Evolutionary conservation across 768 basidiomycete species (phyloP).

Genomic region (Lentinula raphanica): DNA sequence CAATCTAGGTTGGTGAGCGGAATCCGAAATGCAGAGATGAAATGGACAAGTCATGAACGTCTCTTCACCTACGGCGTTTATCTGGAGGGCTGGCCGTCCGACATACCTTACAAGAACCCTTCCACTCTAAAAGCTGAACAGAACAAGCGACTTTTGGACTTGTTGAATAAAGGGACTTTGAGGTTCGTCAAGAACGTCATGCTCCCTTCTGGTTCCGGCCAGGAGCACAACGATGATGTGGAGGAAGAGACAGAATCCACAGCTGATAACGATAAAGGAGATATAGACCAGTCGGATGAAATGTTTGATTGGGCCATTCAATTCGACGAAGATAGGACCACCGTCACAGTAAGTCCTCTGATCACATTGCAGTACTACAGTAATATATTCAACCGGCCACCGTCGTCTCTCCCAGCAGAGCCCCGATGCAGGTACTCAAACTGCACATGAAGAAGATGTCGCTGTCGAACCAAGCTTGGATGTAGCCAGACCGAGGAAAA

Average conservation of each 20-base stretch:
- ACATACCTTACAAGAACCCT: slow-evolving; percentile 57
- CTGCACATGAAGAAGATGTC: background rate
- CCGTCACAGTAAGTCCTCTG: slow-evolving; percentile 5
- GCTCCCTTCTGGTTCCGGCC: background rate
- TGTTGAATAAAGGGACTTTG: slow-evolving; percentile 42
- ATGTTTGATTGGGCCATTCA: slow-evolving; percentile 7
- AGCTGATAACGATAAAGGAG: slow-evolving; percentile 21
- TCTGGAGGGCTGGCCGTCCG: slow-evolving; percentile 59
- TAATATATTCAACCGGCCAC: background rate
- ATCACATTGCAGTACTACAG: background rate
- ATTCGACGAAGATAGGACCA: slow-evolving; percentile 6
- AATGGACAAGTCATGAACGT: slow-evolving; percentile 64
- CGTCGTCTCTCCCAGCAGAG: background rate
- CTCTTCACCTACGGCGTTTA: slow-evolving; percentile 53
- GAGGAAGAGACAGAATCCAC: slow-evolving; percentile 7
- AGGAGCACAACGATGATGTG: background rate
- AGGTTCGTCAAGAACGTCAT: slow-evolving; percentile 35
- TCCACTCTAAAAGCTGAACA: slow-evolving; percentile 51
- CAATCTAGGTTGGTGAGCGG: slow-evolving; percentile 55
- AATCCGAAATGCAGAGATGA: slow-evolving; percentile 66
- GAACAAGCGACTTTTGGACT: slow-evolving; percentile 48
- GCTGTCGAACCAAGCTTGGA: background rate
- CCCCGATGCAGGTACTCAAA: background rate
- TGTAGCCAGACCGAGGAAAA: background rate
- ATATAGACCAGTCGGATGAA: slow-evolving; percentile 42